Conservation (phyloP, 2,329 filamentous ascomycete species). For the Diplodia mutila region DNA sequence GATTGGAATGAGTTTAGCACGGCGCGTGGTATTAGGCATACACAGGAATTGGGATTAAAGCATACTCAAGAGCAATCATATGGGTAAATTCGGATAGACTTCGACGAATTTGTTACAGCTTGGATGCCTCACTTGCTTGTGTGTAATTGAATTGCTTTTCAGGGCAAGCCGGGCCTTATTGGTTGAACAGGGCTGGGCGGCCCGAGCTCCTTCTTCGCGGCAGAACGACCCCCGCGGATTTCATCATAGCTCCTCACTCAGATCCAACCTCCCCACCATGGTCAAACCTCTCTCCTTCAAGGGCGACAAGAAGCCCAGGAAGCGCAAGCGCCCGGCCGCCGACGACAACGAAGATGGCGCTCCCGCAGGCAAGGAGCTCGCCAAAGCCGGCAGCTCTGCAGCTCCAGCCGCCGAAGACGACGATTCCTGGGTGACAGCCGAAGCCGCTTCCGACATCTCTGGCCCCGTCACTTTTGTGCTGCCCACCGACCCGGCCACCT, state of each 20-base stretch:
- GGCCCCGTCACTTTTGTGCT: conserved; percentile 85
- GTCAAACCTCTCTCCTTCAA: conserved; percentile 93
- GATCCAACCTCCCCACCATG: conserved; percentile 57
- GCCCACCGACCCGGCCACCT: conserved; percentile 71
- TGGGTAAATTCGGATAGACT: background rate
- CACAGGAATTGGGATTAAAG: background rate
- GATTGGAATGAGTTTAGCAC: background rate
- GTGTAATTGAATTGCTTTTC: no score
- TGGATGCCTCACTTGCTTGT: no score
- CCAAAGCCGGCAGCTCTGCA: background rate
- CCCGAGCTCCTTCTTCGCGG: conserved; percentile 3
- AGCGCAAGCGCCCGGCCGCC: conserved; percentile 74
- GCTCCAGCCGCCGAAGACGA: conserved; percentile 37
- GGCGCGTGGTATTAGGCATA: background rate
- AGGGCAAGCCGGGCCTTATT: background rate
- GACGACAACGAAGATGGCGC: conserved; percentile 51
- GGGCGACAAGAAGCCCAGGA: conserved; percentile 93
- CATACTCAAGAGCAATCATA: background rate
- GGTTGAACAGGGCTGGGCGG: background rate
- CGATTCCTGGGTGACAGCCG: conserved; percentile 60
- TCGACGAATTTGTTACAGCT: no score
- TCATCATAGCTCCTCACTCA: conserved; percentile 21
- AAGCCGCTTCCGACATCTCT: conserved; percentile 71
- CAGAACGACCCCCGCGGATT: background rate
- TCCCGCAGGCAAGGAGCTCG: conserved; percentile 40